Conservation (phyloP, 768 basidiomycete species). For the Coprinellus aureogranulatus region DNA sequence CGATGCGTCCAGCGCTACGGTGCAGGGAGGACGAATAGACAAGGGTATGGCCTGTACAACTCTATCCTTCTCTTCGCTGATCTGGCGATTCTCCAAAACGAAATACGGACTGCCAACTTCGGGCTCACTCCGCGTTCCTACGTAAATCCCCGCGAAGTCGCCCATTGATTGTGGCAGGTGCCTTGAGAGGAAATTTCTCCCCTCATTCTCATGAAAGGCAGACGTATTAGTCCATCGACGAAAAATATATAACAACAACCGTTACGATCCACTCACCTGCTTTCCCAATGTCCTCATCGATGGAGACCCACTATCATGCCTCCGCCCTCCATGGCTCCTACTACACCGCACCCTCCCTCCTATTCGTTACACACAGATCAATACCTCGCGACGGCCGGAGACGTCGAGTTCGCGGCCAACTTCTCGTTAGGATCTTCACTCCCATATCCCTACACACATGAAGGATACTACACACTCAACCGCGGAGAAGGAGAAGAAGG, state of each 20-base stretch:
- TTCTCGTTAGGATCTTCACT: slow-evolving; percentile 54
- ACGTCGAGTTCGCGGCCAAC: slow-evolving; percentile 32
- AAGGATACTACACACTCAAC: slow-evolving; percentile 43
- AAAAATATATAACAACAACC: slow-evolving; percentile 47
- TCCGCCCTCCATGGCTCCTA: slow-evolving; percentile 26
- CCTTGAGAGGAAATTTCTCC: slow-evolving; percentile 39
- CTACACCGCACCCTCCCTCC: slow-evolving; percentile 20
- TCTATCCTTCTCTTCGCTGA: slow-evolving; percentile 20
- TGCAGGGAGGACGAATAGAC: background rate
- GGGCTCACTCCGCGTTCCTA: slow-evolving; percentile 41
- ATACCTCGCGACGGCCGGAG: slow-evolving; percentile 31
- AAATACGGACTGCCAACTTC: slow-evolving; percentile 32
- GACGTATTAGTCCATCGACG: slow-evolving; percentile 36
- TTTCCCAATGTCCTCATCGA: slow-evolving; percentile 30
- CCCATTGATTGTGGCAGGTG: slow-evolving; percentile 41
- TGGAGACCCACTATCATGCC: slow-evolving; percentile 38
- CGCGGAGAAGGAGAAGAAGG: slow-evolving; percentile 44
- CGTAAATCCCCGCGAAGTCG: slow-evolving; percentile 45
- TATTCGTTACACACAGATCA: slow-evolving; percentile 25
- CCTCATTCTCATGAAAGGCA: slow-evolving; percentile 37
- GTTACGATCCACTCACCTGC: slow-evolving; percentile 31
- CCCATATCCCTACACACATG: slow-evolving; percentile 35
- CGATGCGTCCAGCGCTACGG: background rate
- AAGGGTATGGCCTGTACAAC: background rate
- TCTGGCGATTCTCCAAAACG: slow-evolving; percentile 28